Percentiles rank a stretch among this genome's conserved stretches.
Evolutionary conservation across 1,284 basidiomycete species (phyloP).

Genomic region (Pseudozyma flocculosa): DNA sequence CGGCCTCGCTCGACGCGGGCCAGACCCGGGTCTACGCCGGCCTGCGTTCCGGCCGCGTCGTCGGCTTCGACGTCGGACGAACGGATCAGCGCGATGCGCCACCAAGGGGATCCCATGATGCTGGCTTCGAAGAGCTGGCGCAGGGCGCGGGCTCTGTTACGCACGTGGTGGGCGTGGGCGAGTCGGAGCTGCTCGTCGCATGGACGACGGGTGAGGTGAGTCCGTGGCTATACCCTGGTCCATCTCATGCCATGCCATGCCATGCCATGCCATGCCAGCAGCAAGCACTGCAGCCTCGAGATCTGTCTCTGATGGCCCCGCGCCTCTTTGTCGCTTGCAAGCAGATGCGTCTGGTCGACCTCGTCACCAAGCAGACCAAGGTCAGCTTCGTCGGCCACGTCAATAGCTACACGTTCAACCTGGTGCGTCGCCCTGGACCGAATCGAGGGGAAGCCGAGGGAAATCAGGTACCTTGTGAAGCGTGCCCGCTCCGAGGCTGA

Average conservation of each 20-base stretch:
- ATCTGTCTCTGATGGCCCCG: too few relatives aligned
- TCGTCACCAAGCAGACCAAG: not conserved
- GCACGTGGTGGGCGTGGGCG: slow-evolving; percentile 4
- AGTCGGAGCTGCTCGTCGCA: slow-evolving; percentile 8
- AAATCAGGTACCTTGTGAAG: too few relatives aligned
- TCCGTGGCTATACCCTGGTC: too few relatives aligned
- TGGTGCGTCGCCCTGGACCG: slow-evolving; percentile 1
- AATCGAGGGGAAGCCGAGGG: too few relatives aligned
- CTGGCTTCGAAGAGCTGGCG: not conserved
- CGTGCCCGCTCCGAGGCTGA: too few relatives aligned
- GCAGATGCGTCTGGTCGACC: slow-evolving; percentile 9
- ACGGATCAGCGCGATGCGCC: not conserved
- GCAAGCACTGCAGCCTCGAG: not conserved
- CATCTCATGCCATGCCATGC: too few relatives aligned
- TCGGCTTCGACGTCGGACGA: not conserved
- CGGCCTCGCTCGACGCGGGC: too few relatives aligned
- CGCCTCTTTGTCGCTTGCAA: too few relatives aligned
- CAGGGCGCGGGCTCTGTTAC: slow-evolving; percentile 12
- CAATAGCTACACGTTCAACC: slow-evolving; percentile 18
- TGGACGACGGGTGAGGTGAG: slow-evolving; percentile 11
- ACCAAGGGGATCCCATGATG: too few relatives aligned
- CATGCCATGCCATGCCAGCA: too few relatives aligned
- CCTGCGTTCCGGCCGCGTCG: slow-evolving; percentile 8
- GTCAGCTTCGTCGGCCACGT: slow-evolving; percentile 14
- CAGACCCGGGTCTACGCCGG: slow-evolving; percentile 9